Base-by-base conservation (phyloP, 2,329 filamentous ascomycete species). In the Penicillium olsonii region DNA sequence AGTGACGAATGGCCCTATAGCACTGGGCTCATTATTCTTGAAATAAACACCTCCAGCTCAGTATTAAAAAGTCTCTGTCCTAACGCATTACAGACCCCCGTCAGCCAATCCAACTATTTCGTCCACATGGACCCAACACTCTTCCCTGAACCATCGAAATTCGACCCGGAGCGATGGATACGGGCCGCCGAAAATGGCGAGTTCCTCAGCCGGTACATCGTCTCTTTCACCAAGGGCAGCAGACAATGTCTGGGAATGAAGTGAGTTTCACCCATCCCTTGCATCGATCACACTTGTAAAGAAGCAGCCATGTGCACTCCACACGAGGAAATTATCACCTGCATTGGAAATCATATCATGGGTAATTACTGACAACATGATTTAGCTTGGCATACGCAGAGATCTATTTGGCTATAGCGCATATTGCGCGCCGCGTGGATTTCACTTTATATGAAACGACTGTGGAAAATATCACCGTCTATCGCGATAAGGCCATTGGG, bases 31-130 rank as follows among this genome's bases (percentile, higher is more conserved):
- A n/a, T n/a, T n/a, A n/a, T n/a, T n/a, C n/a, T n/a, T n/a, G n/a
- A n/a, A n/a, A n/a, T n/a, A n/a, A n/a, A n/a, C n/a, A n/a, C n/a
- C n/a, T n/a, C n/a, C n/a, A n/a, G n/a, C n/a, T n/a, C n/a, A n/a
- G n/a, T n/a, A n/a, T n/a, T n/a, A n/a, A n/a, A n/a, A n/a, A n/a
- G n/a, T n/a, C n/a, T n/a, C n/a, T n/a, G n/a, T n/a, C n/a, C n/a
- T n/a, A 15, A 27, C 9, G 24, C 14, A 11, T 24, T 5, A 14
- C 19, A 61, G 59, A 61, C 59, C 4, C 57, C 59, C 8, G 47
- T 61, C 19, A 61, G 59, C 42, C 59, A 61, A 37, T 61, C 59
- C 7, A 59, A 57, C 18, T 61, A 61, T 35, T 61, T 61, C 24
- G 57, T 61, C 6, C 59, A 60, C 22, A 61, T 60, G 59, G 59